Conservation (phyloP, 2,329 filamentous ascomycete genomes). For the Rhynchosporium agropyri region DNA sequence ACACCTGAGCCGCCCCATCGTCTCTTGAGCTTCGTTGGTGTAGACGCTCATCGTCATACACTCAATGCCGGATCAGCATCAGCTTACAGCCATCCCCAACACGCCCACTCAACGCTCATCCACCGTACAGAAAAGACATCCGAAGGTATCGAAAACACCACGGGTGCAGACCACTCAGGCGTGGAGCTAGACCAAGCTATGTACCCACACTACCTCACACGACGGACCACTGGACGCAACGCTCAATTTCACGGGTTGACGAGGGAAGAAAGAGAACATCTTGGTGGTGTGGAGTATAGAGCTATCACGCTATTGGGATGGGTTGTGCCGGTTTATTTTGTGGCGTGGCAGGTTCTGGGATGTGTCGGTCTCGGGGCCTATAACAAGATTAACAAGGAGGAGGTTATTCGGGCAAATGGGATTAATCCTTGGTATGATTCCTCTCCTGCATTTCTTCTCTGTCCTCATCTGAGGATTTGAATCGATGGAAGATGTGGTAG, state of each 20-base stretch:
- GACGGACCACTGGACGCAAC: slow-evolving; percentile 50
- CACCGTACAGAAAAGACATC: neutral
- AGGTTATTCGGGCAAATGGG: slow-evolving; percentile 55
- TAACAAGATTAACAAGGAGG: slow-evolving; percentile 55
- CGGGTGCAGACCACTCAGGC: neutral
- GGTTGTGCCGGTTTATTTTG: slow-evolving; percentile 63
- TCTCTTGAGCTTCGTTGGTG: slow-evolving; percentile 30
- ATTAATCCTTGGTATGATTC: slow-evolving; percentile 58
- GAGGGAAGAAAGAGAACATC: slow-evolving; percentile 55
- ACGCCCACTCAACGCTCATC: neutral
- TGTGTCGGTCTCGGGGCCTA: slow-evolving; percentile 63
- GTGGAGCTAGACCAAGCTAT: slow-evolving; percentile 21
- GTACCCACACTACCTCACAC: slow-evolving; percentile 36
- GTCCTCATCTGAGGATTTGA: neutral
- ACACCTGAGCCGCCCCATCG: slow-evolving; percentile 14
- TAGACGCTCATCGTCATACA: slow-evolving; percentile 23
- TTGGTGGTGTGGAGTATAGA: slow-evolving; percentile 66
- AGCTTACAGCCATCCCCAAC: neutral
- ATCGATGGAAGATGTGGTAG: neutral
- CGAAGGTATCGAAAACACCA: neutral
- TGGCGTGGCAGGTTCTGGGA: slow-evolving; percentile 61
- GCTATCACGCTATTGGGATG: slow-evolving; percentile 61
- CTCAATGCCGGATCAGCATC: slow-evolving; percentile 2
- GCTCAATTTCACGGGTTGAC: slow-evolving; percentile 57
- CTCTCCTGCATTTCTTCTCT: neutral